A percentile compares a stretch with the other conserved stretches of the same genome.
Conservation (phyloP, 768 basidiomycete genomes). For the Suillus spraguei region DNA sequence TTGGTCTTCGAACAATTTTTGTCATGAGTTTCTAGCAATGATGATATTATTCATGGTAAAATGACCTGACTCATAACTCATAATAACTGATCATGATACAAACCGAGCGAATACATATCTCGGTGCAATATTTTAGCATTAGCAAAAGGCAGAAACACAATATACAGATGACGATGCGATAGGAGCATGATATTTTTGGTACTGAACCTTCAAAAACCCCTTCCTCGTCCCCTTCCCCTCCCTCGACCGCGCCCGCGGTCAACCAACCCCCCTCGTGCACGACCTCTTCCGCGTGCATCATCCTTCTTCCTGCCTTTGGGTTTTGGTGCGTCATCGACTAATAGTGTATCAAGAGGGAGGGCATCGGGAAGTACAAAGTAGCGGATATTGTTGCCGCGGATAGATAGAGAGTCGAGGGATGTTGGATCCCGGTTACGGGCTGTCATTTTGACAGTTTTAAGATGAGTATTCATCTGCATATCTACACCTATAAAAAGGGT, state of each 20-base stretch:
- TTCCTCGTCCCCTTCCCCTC: slow-evolving; percentile 52
- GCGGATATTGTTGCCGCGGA: slow-evolving; percentile 95
- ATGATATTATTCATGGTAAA: neutral
- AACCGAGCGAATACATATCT: slow-evolving; percentile 19
- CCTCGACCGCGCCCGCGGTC: slow-evolving; percentile 59
- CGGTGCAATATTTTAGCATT: slow-evolving; percentile 28
- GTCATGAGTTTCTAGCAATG: neutral
- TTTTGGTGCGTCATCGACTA: slow-evolving; percentile 97
- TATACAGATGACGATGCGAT: slow-evolving; percentile 13
- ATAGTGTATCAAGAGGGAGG: slow-evolving; percentile 91
- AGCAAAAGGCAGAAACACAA: slow-evolving; percentile 14
- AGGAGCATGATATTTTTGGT: slow-evolving; percentile 9
- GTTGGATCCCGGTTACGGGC: slow-evolving; percentile 86
- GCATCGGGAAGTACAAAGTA: slow-evolving; percentile 99
- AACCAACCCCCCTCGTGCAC: slow-evolving; percentile 50
- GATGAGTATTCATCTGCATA: slow-evolving; percentile 99
- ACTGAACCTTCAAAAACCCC: slow-evolving; percentile 37
- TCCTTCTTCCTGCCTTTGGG: slow-evolving; percentile 94
- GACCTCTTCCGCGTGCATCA: slow-evolving; percentile 63
- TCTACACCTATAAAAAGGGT: slow-evolving; percentile 74
- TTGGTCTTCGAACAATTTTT: neutral
- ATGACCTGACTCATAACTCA: neutral
- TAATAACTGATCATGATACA: slow-evolving; percentile 18
- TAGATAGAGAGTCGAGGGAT: slow-evolving; percentile 87
- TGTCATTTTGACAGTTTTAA: slow-evolving; percentile 98